Conservation (phyloP, 306 rosid genomes). For the Trifolium subterraneum region DNA sequence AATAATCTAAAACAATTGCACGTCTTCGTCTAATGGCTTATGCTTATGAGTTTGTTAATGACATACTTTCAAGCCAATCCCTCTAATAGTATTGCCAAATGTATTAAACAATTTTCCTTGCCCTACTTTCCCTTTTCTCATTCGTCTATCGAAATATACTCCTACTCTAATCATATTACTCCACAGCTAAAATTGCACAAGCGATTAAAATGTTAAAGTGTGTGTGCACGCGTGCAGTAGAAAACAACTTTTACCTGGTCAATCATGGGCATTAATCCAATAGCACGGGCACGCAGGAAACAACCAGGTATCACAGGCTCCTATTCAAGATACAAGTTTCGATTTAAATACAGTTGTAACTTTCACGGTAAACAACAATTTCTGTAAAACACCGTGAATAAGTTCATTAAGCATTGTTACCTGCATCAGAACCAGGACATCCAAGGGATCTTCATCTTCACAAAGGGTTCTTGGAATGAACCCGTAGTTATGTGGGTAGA, state of each 20-base stretch:
- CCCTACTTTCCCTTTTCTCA: too few relatives aligned
- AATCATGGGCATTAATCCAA: slow-evolving; percentile 93
- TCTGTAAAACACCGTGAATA: not conserved
- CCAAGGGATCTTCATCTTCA: slow-evolving; percentile 93
- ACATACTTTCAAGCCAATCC: not conserved
- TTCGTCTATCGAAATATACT: too few relatives aligned
- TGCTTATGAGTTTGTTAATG: not conserved
- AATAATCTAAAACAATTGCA: not conserved
- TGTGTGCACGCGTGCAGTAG: not conserved
- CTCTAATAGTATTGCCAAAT: not conserved
- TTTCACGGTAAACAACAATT: slow-evolving; percentile 10
- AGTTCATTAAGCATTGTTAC: slow-evolving; percentile 48
- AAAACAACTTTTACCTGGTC: slow-evolving; percentile 65
- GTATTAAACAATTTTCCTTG: not conserved
- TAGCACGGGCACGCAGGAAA: slow-evolving; percentile 94
- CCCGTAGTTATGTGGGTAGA: slow-evolving; percentile 93
- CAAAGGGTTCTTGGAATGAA: slow-evolving; percentile 88
- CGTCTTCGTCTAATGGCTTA: not conserved
- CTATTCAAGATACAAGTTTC: slow-evolving; percentile 44
- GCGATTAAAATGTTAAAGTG: slow-evolving; percentile 1
- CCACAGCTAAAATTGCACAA: not conserved
- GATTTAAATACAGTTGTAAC: slow-evolving; percentile 10
- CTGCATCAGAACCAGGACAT: slow-evolving; percentile 88
- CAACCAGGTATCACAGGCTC: slow-evolving; percentile 91
- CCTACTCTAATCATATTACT: slow-evolving; percentile 4